Conservation (phyloP, 2,329 filamentous ascomycete species). For the Sodiomyces alkalinus region DNA sequence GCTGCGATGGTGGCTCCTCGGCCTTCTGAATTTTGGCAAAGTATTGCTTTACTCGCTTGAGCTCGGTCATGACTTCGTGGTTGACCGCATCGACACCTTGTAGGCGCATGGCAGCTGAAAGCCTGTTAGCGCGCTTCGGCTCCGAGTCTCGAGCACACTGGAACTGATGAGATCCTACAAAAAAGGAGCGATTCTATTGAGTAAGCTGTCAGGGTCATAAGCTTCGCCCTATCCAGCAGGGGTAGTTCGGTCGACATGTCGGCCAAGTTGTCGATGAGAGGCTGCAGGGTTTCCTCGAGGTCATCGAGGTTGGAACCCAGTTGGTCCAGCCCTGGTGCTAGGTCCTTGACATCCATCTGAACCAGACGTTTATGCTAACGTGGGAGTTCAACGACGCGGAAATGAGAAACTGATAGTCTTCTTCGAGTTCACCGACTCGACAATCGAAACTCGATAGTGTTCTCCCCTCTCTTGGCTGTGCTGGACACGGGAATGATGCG, state of each 20-base stretch:
- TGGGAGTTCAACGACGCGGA: no score
- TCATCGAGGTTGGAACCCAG: constrained; percentile 68
- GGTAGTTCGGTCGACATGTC: constrained; percentile 65
- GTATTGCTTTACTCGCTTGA: constrained; percentile 78
- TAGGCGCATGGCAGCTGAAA: constrained; percentile 60
- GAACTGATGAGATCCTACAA: constrained; percentile 34
- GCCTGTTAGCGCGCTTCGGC: no score
- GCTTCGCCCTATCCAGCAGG: constrained; percentile 87
- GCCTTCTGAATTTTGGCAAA: constrained; percentile 78
- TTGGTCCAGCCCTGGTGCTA: constrained; percentile 54
- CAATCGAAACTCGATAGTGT: no score
- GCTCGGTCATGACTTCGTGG: constrained; percentile 73
- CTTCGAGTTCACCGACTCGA: no score
- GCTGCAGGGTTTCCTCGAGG: constrained; percentile 57
- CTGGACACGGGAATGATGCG: no score
- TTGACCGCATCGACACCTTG: constrained; percentile 68
- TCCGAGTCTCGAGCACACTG: no score
- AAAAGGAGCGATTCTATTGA: constrained; percentile 84
- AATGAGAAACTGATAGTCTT: no score
- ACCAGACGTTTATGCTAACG: no score
- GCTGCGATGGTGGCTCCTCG: constrained; percentile 46
- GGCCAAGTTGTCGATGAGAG: constrained; percentile 54
- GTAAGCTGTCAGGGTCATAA: constrained; percentile 79
- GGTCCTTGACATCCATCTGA: constrained; percentile 34
- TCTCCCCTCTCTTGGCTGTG: no score